Evolutionary conservation across 352 stramenopile genomes (phyloP).

Genomic region (Pythium biforme): DNA sequence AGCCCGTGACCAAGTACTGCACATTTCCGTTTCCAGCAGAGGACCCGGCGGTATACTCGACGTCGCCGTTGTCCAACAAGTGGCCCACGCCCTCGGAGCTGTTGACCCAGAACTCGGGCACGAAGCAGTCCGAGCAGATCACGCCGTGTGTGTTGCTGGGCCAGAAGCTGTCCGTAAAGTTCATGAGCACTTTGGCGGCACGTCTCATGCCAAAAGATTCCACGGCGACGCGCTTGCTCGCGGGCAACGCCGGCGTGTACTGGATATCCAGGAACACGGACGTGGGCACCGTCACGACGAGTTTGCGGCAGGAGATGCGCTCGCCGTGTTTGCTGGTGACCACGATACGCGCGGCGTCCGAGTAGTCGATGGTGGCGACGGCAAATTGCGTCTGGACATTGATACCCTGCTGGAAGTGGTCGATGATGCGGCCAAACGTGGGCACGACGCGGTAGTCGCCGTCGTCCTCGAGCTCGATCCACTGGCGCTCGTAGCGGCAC

Average conservation of each 20-base stretch:
- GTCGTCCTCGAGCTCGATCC: constrained; percentile 80
- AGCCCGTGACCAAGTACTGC: constrained; percentile 77
- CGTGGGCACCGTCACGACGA: constrained; percentile 79
- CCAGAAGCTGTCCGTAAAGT: constrained; percentile 70
- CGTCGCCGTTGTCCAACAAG: constrained; percentile 54
- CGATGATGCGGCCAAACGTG: constrained; percentile 67
- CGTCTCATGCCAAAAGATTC: constrained; percentile 74
- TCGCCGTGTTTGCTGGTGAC: constrained; percentile 57
- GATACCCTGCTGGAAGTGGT: constrained; percentile 54
- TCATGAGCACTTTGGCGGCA: constrained; percentile 73
- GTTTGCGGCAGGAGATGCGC: constrained; percentile 48
- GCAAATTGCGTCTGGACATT: constrained; percentile 51
- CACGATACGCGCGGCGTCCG: constrained; percentile 39
- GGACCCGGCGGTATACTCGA: neutral
- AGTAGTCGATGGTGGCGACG: constrained; percentile 63
- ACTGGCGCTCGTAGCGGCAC: constrained; percentile 81
- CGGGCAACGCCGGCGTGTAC: constrained; percentile 58
- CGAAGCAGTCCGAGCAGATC: constrained; percentile 79
- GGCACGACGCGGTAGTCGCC: constrained; percentile 74
- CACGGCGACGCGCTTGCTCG: constrained; percentile 55
- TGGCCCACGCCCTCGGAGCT: constrained; percentile 62
- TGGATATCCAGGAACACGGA: constrained; percentile 75
- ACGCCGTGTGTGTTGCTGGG: constrained; percentile 70
- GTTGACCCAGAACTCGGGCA: constrained; percentile 86
- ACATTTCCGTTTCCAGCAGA: neutral